phyloP scores from a whole-genome alignment of 2,329 filamentous ascomycete genomes.

The Sclerotiophoma versabilis region DNA sequence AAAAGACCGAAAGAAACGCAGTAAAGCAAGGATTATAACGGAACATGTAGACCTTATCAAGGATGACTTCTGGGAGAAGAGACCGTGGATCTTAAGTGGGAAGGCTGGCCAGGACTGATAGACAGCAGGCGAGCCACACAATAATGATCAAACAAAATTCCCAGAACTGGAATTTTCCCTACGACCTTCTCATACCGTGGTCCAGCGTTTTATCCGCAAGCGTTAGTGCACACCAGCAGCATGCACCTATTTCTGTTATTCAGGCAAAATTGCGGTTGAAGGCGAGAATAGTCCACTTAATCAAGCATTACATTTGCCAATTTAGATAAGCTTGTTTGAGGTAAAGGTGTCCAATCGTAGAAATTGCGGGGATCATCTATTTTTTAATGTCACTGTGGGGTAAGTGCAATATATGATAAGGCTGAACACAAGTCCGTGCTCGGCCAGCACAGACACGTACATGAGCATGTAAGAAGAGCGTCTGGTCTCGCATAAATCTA shows the following conservation, averaged over 20 bases:
- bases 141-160: not conserved
- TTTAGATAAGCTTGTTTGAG: conserved; percentile 5
- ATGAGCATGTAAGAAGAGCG: not conserved
- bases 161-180: too few species aligned
- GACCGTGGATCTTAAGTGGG: conserved; percentile 72
- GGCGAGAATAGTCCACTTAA: not conserved
- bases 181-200: not conserved
- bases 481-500: not conserved
- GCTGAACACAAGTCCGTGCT: not conserved
- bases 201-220: not conserved
- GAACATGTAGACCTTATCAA: conserved; percentile 94
- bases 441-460: not conserved
- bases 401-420: not conserved
- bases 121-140: not conserved
- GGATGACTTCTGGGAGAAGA: conserved; percentile 88
- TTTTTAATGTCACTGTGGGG: conserved; percentile 2
- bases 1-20: conserved; percentile 79
- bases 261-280: conserved; percentile 11
- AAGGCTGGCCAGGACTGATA: conserved; percentile 28
- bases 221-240: not conserved
- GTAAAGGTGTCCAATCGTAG: not conserved
- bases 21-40: conserved; percentile 80
- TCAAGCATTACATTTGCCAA: not conserved
- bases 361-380: not conserved
- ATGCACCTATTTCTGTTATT: not conserved